Evolutionary conservation across 1,284 basidiomycete species (phyloP).

Genomic region (Sphaerobolus stellatus): DNA sequence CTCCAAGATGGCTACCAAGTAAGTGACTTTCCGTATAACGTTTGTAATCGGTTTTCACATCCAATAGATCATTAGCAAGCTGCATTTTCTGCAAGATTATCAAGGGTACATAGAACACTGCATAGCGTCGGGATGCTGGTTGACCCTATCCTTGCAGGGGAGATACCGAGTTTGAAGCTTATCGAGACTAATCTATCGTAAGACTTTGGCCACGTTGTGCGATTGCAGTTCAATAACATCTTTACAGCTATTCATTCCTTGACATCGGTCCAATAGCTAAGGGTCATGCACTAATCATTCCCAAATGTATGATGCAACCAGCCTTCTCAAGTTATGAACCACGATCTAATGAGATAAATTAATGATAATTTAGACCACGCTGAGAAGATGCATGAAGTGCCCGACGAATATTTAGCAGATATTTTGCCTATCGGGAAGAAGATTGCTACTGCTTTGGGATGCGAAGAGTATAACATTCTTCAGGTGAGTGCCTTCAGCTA

Average conservation of each 20-base stretch:
- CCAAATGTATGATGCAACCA: slow-evolving; percentile 63
- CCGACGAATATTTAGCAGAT: slow-evolving; percentile 77
- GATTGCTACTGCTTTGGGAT: slow-evolving; percentile 76
- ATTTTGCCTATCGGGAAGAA: slow-evolving; percentile 83
- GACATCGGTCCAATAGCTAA: slow-evolving; percentile 87
- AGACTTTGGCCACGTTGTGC: slow-evolving; percentile 27
- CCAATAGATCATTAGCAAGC: slow-evolving; percentile 45
- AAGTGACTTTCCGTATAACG: neutral
- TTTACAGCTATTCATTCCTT: slow-evolving; percentile 69
- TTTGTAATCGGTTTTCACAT: neutral
- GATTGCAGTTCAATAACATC: neutral
- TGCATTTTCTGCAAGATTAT: slow-evolving; percentile 93
- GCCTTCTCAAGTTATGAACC: neutral
- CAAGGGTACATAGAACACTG: slow-evolving; percentile 65
- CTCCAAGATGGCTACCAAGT: slow-evolving; percentile 5
- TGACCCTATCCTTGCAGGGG: slow-evolving; percentile 40
- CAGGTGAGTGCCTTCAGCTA: slow-evolving; percentile 41
- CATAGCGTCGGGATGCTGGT: neutral
- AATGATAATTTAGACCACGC: slow-evolving; percentile 59
- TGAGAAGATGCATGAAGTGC: slow-evolving; percentile 77
- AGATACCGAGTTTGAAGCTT: slow-evolving; percentile 82
- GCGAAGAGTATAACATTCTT: slow-evolving; percentile 85
- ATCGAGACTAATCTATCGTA: slow-evolving; percentile 74
- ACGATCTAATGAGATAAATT: no score
- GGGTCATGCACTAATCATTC: slow-evolving; percentile 86